Percentiles rank a stretch among this genome's conserved stretches.
These are phyloP conservation scores for Senecio squalidus DNA, from an alignment of 140 eudicot species.

Conservation along the genomic window DNA sequence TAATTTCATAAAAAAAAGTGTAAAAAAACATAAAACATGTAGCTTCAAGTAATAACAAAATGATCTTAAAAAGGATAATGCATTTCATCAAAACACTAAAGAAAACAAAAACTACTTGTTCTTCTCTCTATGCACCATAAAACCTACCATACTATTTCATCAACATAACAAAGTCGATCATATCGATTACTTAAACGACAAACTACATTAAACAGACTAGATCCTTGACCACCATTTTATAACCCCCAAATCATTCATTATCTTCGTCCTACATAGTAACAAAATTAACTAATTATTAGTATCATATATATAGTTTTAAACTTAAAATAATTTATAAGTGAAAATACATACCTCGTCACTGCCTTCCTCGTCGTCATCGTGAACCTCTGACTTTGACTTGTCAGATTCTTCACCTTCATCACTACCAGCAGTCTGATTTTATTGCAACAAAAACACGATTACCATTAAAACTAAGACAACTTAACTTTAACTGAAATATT, in stretches of 20 bases:
- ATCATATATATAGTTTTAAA: too few species aligned
- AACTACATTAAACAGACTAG: slow-evolving; percentile 21
- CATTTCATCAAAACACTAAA: slow-evolving; percentile 11
- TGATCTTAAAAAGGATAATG: slow-evolving; percentile 3
- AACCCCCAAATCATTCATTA: slow-evolving; percentile 24
- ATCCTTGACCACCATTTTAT: neutral
- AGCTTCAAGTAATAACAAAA: neutral
- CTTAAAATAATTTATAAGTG: neutral
- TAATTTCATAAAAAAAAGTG: too few species aligned
- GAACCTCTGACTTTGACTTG: slow-evolving; percentile 75
- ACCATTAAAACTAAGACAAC: too few species aligned
- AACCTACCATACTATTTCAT: slow-evolving; percentile 2
- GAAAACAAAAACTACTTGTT: slow-evolving; percentile 17
- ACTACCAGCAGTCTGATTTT: slow-evolving; percentile 31
- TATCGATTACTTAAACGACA: slow-evolving; percentile 4
- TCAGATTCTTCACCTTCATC: slow-evolving; percentile 62
- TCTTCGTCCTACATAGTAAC: slow-evolving; percentile 37
- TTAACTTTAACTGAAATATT: too few species aligned
- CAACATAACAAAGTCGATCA: slow-evolving; percentile 14
- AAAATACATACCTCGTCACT: slow-evolving; percentile 75
- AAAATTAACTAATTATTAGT: too few species aligned
- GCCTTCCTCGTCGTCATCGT: slow-evolving; percentile 67
- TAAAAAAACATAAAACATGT: too few species aligned
- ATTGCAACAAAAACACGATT: neutral
- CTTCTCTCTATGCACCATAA: slow-evolving; percentile 32